phyloP scores from a whole-genome alignment of 108 stramenopile genomes.

The Cafeteria roenbergensis region DNA sequence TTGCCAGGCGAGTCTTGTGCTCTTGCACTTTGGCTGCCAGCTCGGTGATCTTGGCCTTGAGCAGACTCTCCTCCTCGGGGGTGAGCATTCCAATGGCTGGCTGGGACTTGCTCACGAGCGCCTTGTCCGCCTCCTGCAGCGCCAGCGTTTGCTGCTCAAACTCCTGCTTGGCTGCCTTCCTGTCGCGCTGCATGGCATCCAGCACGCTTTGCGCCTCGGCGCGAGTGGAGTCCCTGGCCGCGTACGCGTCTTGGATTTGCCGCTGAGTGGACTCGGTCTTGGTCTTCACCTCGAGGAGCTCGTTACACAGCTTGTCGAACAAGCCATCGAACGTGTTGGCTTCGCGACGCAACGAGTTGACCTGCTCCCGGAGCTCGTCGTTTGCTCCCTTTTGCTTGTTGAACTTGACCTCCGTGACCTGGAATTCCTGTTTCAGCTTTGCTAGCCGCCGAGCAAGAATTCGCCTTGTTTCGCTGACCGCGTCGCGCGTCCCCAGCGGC shows the following conservation, averaged over 20 bases:
- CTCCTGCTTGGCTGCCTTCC: background rate
- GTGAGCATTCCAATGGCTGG: background rate
- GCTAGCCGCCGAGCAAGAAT: background rate
- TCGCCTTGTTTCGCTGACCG: background rate
- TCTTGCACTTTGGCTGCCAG: background rate
- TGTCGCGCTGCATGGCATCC: too few relatives aligned
- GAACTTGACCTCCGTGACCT: background rate
- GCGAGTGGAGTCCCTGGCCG: too few relatives aligned
- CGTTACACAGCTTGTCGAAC: background rate
- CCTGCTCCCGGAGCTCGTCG: background rate
- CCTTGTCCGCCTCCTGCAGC: background rate
- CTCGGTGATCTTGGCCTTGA: background rate
- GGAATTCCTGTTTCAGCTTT: background rate
- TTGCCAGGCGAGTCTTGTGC: background rate
- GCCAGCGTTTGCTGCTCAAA: background rate
- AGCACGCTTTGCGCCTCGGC: too few relatives aligned
- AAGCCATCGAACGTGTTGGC: background rate
- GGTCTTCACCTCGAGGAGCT: too few relatives aligned
- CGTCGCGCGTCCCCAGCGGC: background rate
- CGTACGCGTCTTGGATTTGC: too few relatives aligned
- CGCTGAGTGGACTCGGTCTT: too few relatives aligned
- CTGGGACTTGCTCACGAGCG: background rate
- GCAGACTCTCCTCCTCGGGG: background rate
- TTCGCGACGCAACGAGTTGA: background rate
- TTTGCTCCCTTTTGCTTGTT: background rate